Percentiles rank a stretch among this genome's conserved stretches.
These are phyloP conservation scores for Huntiella bhutanensis DNA, from an alignment of 2,329 filamentous ascomycete species.

Conservation along the genomic window DNA sequence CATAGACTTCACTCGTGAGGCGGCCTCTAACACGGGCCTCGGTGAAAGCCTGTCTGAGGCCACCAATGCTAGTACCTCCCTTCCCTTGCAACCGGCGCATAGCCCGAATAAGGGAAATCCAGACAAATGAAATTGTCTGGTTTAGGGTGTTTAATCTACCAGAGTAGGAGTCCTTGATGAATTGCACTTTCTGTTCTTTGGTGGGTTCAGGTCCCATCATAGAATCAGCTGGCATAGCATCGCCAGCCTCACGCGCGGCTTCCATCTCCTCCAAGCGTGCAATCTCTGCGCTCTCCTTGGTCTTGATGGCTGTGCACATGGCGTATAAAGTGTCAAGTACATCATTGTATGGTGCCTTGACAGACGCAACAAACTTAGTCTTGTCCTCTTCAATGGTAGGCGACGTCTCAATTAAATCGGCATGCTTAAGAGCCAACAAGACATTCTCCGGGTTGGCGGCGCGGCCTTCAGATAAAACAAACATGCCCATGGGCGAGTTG, in stretches of 20 bases:
- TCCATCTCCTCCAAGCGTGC: conserved; percentile 38
- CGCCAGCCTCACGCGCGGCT: conserved; percentile 13
- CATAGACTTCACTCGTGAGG: conserved; percentile 85
- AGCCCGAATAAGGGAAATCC: conserved; percentile 85
- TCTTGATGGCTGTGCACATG: conserved; percentile 54
- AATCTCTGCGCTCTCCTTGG: conserved; percentile 39
- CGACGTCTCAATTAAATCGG: conserved; percentile 67
- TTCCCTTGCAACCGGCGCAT: conserved; percentile 91
- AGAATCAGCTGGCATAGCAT: conserved; percentile 19
- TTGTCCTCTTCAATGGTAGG: conserved; percentile 61
- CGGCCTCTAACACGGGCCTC: conserved; percentile 76
- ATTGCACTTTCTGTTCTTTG: conserved; percentile 41
- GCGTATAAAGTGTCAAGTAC: conserved; percentile 77
- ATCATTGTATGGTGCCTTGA: conserved; percentile 67
- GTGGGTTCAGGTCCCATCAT: conserved; percentile 16
- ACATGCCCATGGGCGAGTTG: conserved; percentile 41
- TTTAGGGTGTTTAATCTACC: conserved; percentile 59
- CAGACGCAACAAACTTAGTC: conserved; percentile 55
- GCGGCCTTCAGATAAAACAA: conserved; percentile 67
- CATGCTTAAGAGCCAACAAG: conserved; percentile 72
- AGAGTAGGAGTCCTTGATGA: conserved; percentile 46
- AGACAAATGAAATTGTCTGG: conserved; percentile 74
- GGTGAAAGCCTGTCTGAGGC: conserved; percentile 72
- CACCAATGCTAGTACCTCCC: conserved; percentile 44
- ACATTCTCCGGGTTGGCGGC: conserved; percentile 87